Conservation (phyloP, 192 early-diverging fungal genomes). For the Cetraspora pellucida region DNA sequence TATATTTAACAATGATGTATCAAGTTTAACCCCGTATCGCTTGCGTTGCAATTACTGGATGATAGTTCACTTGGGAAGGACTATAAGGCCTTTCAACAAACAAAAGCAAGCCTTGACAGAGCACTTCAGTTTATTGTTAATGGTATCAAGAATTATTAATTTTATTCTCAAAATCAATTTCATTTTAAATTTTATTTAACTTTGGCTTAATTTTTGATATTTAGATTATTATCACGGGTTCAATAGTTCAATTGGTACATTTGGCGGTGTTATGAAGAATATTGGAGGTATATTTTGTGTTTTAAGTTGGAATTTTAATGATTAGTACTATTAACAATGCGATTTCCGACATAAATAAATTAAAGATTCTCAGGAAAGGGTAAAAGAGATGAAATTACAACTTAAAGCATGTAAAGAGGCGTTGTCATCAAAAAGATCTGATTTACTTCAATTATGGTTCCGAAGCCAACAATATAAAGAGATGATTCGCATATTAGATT, state of each 20-base stretch:
- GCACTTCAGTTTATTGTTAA: slow-evolving; percentile 73
- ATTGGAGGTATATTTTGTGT: slow-evolving; percentile 52
- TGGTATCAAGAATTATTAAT: slow-evolving; percentile 38
- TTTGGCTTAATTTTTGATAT: background rate
- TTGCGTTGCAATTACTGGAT: slow-evolving; percentile 76
- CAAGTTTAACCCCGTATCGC: slow-evolving; percentile 72
- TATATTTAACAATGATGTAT: background rate
- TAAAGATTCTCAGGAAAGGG: slow-evolving; percentile 62
- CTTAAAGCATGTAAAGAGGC: slow-evolving; percentile 66
- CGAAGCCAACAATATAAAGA: slow-evolving; percentile 78
- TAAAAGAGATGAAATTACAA: slow-evolving; percentile 63
- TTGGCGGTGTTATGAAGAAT: slow-evolving; percentile 73
- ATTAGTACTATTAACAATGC: background rate
- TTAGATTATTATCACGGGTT: slow-evolving; percentile 80
- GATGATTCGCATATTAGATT: slow-evolving; percentile 75
- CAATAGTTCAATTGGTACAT: slow-evolving; percentile 80
- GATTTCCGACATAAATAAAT: background rate
- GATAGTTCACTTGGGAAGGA: slow-evolving; percentile 68
- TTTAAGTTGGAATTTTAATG: background rate
- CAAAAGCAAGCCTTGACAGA: slow-evolving; percentile 60
- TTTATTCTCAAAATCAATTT: background rate
- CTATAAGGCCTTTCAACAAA: slow-evolving; percentile 65
- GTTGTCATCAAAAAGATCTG: slow-evolving; percentile 63
- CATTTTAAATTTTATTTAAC: slow-evolving; percentile 4
- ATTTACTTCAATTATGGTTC: slow-evolving; percentile 69